phyloP scores from a whole-genome alignment of 23 red algal species.

The Gracilaria vermiculophylla region DNA sequence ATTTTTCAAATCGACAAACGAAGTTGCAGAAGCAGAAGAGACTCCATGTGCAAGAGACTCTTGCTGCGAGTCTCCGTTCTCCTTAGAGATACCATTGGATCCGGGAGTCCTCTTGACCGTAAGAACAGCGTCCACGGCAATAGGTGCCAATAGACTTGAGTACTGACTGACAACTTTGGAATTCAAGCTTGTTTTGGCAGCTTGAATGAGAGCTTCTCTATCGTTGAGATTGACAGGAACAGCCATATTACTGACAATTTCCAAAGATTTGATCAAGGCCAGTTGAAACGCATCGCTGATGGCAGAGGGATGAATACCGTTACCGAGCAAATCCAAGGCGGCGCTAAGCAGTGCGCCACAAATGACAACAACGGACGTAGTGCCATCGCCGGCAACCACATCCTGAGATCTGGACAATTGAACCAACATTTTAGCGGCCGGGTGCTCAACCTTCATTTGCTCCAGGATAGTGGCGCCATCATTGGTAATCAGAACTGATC shows the following conservation, averaged over 20 bases:
- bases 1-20: constrained; percentile 86
- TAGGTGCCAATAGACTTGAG: constrained; percentile 88
- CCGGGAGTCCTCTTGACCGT: constrained; percentile 44
- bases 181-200: constrained; percentile 85
- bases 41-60: constrained; percentile 1
- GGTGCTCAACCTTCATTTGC: constrained; percentile 90
- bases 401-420: constrained; percentile 94
- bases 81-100: constrained; percentile 2
- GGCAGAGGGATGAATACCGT: constrained; percentile 87
- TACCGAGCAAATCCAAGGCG: constrained; percentile 71
- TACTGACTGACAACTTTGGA: constrained; percentile 97
- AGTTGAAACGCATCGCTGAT: constrained; percentile 88
- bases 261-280: constrained; percentile 62
- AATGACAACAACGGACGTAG: constrained; percentile 95
- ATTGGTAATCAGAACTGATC: constrained; percentile 95
- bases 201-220: constrained; percentile 75
- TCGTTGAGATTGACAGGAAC: constrained; percentile 85
- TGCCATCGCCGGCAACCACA: constrained; percentile 97
- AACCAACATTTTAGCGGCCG: constrained; percentile 98
- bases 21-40: constrained; percentile 19
- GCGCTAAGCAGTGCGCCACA: constrained; percentile 82
- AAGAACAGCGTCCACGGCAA: constrained; percentile 95
- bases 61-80: neutral
- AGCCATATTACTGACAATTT: constrained; percentile 79
- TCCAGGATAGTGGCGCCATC: constrained; percentile 97